Evolutionary conservation across 768 basidiomycete genomes (phyloP).

Genomic region (Russula emetica): DNA sequence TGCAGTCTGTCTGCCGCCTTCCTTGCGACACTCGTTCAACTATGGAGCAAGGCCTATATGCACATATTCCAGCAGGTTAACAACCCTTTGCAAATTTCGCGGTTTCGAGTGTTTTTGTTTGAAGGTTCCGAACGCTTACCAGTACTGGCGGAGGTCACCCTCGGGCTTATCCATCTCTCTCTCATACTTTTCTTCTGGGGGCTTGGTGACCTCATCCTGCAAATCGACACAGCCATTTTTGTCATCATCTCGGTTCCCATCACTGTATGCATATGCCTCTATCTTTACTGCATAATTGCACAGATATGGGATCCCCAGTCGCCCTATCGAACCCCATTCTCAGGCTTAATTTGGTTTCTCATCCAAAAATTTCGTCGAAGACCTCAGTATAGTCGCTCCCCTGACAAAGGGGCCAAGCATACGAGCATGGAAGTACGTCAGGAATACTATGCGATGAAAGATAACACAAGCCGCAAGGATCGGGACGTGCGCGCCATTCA

Average conservation of each 20-base stretch:
- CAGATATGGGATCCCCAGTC: constrained; percentile 13
- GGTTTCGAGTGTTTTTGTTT: constrained; percentile 38
- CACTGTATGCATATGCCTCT: background rate
- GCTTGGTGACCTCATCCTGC: constrained; percentile 42
- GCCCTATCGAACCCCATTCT: constrained; percentile 10
- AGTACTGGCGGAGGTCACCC: constrained; percentile 41
- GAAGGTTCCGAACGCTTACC: constrained; percentile 41
- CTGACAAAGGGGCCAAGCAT: background rate
- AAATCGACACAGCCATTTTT: constrained; percentile 27
- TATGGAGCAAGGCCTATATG: constrained; percentile 44
- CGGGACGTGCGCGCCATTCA: constrained; percentile 11
- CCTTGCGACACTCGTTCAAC: constrained; percentile 44
- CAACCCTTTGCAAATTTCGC: constrained; percentile 34
- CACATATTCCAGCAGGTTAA: constrained; percentile 33
- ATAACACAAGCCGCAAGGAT: background rate
- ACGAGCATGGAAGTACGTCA: background rate
- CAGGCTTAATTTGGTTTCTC: constrained; percentile 10
- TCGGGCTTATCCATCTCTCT: constrained; percentile 44
- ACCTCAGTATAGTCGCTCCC: background rate
- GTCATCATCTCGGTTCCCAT: constrained; percentile 12
- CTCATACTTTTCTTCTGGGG: constrained; percentile 30
- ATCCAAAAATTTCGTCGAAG: background rate
- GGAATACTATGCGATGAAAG: constrained; percentile 8
- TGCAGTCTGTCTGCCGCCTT: constrained; percentile 44
- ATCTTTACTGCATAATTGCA: constrained; percentile 14